These are phyloP conservation scores for Pythium rishiriense DNA, from an alignment of 352 stramenopile species.

Conservation along the genomic window DNA sequence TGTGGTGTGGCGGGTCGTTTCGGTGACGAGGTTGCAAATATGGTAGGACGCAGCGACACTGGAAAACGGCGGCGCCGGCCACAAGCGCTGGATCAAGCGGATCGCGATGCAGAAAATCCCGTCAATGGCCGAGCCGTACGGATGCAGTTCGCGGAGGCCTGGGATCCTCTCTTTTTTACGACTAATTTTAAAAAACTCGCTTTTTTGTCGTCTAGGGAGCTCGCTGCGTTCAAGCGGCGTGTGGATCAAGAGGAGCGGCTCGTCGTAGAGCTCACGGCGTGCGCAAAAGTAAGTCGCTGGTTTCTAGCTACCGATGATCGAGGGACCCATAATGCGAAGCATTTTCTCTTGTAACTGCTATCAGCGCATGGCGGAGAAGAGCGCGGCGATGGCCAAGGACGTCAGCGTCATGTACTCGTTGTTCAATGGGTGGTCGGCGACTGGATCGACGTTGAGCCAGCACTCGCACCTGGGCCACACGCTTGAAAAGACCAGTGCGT, in stretches of 20 bases:
- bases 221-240: constrained; percentile 55
- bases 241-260: constrained; percentile 58
- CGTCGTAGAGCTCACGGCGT: constrained; percentile 44
- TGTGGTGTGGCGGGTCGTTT: background rate
- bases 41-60: too few relatives aligned
- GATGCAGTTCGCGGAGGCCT: too few relatives aligned
- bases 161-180: too few relatives aligned
- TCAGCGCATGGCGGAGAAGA: constrained; percentile 60
- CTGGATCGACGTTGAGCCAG: constrained; percentile 33
- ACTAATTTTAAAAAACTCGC: too few relatives aligned
- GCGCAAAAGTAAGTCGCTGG: constrained; percentile 41
- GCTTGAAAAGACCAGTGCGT: constrained; percentile 52
- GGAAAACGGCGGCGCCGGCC: constrained; percentile 58
- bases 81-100: constrained; percentile 70
- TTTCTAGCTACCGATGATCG: too few relatives aligned
- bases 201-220: constrained; percentile 42
- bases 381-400: constrained; percentile 53
- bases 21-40: too few relatives aligned
- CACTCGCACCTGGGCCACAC: constrained; percentile 38
- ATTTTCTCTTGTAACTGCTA: background rate
- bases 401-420: constrained; percentile 45
- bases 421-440: constrained; percentile 59
- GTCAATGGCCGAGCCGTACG: constrained; percentile 44
- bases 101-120: constrained; percentile 41
- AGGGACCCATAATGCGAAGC: too few relatives aligned